phyloP scores from a whole-genome alignment of 208 protist species.

The Trypanosoma theileri region DNA sequence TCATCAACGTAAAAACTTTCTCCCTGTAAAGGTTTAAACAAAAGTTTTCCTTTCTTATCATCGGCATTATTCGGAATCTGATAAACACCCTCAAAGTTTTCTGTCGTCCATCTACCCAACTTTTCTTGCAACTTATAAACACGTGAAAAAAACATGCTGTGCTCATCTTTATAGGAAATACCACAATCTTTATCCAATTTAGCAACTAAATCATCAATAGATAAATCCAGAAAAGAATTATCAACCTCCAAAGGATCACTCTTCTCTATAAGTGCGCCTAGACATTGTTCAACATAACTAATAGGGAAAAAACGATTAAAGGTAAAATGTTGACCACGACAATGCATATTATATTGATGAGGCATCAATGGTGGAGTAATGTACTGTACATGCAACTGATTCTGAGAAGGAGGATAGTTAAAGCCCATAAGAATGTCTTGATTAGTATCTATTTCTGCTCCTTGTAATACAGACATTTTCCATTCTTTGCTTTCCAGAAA shows the following conservation, averaged over 20 bases:
- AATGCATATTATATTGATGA: conserved; percentile 59
- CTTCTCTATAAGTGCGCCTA: conserved; percentile 20
- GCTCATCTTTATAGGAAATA: conserved; percentile 47
- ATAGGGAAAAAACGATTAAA: conserved; percentile 63
- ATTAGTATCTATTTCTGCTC: background rate
- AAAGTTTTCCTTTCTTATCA: conserved; percentile 10
- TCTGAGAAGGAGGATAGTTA: conserved; percentile 82
- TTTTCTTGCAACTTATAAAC: conserved; percentile 32
- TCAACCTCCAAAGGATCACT: conserved; percentile 1
- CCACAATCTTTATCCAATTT: conserved; percentile 29
- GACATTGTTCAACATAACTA: conserved; percentile 44
- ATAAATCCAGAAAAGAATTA: conserved; percentile 25
- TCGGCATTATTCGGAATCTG: background rate
- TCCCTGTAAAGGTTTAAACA: conserved; percentile 25
- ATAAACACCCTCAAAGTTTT: conserved; percentile 45
- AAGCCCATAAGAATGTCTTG: conserved; percentile 37
- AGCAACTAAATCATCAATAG: conserved; percentile 37
- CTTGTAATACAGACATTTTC: conserved; percentile 4
- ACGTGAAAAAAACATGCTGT: conserved; percentile 33
- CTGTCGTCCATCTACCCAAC: conserved; percentile 38
- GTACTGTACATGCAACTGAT: conserved; percentile 82
- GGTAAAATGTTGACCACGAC: conserved; percentile 72
- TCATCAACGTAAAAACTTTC: conserved; percentile 27
- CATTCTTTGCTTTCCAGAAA: conserved; percentile 15
- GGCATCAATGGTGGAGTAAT: conserved; percentile 65